Conservation (phyloP, 2,329 filamentous ascomycete genomes). For the Neopestalotiopsis rosae region DNA sequence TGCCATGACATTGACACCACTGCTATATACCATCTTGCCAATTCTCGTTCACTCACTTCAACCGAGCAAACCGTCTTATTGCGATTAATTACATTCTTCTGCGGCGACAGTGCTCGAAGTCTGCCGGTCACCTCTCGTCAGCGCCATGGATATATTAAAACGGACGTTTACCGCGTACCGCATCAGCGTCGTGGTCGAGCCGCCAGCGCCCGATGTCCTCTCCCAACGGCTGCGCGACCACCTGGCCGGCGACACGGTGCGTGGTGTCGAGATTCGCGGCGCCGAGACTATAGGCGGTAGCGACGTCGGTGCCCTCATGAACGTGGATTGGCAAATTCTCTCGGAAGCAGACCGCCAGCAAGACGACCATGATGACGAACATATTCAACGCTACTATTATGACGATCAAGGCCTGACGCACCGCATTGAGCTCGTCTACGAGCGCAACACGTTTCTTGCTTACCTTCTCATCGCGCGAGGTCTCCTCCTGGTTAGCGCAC, state of each 20-base stretch:
- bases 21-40: background rate
- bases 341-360: background rate
- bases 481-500: constrained; percentile 61
- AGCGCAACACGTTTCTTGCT: constrained; percentile 9
- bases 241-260: constrained; percentile 64
- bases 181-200: constrained; percentile 51
- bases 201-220: constrained; percentile 44
- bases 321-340: background rate
- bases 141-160: constrained; percentile 50
- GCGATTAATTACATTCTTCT: background rate
- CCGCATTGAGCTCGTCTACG: background rate
- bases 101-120: background rate
- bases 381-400: background rate
- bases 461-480: constrained; percentile 52
- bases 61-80: too few relatives aligned
- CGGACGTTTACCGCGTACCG: constrained; percentile 64
- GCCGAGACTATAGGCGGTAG: constrained; percentile 35
- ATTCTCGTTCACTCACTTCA: background rate
- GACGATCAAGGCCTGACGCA: constrained; percentile 9
- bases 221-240: constrained; percentile 57
- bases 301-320: constrained; percentile 43
- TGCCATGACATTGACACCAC: background rate
- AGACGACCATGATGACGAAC: background rate
- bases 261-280: constrained; percentile 61
- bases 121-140: background rate